These are phyloP conservation scores for Phytophthora ohioensis DNA, from an alignment of 352 stramenopile genomes.

Conservation along the genomic window DNA sequence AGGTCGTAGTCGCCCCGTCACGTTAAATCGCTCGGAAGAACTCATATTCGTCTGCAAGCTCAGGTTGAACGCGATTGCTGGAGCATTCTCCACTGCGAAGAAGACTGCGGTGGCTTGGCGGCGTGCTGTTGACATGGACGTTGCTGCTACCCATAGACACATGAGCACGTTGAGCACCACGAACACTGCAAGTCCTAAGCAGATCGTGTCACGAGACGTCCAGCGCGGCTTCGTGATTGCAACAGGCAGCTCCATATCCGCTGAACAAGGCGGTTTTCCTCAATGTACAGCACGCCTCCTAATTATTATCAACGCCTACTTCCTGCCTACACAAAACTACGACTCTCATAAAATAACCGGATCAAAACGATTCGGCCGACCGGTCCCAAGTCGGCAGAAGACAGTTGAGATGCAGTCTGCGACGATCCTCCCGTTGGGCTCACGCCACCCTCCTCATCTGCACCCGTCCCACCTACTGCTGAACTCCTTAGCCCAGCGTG, in stretches of 20 bases:
- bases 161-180: constrained; percentile 39
- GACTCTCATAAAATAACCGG: constrained; percentile 42
- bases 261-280: constrained; percentile 5
- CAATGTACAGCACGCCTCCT: constrained; percentile 34
- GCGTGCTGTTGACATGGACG: constrained; percentile 25
- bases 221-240: constrained; percentile 24
- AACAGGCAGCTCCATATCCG: constrained; percentile 29
- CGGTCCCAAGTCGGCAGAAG: background rate
- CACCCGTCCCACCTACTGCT: constrained; percentile 29
- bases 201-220: constrained; percentile 39
- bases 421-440: constrained; percentile 6
- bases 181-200: constrained; percentile 38
- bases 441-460: constrained; percentile 1
- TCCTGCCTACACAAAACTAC: constrained; percentile 27
- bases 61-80: constrained; percentile 47
- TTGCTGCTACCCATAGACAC: constrained; percentile 41
- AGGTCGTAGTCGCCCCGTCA: constrained; percentile 41
- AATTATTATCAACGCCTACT: constrained; percentile 29
- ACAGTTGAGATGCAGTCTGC: constrained; percentile 14
- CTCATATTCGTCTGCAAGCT: constrained; percentile 22
- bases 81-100: constrained; percentile 32
- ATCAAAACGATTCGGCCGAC: background rate
- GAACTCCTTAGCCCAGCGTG: constrained; percentile 42
- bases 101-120: constrained; percentile 39
- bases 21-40: constrained; percentile 14